Evolutionary conservation across 257 asterid genomes (phyloP).

Genomic region (Prunella vulgaris): DNA sequence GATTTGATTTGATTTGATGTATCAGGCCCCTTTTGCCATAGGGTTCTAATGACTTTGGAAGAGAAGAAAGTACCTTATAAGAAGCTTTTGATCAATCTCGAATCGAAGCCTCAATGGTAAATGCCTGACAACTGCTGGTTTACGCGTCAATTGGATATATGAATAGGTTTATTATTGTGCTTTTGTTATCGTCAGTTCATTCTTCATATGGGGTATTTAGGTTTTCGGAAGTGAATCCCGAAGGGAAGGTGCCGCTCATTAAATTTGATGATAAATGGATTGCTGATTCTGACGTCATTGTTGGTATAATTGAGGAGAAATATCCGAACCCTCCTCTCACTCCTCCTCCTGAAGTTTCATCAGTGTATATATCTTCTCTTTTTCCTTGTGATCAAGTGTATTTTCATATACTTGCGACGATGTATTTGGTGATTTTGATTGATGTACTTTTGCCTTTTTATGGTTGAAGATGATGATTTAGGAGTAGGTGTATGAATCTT

Average conservation of each 20-base stretch:
- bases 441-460: neutral
- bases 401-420: neutral
- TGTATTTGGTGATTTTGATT: neutral
- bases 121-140: neutral
- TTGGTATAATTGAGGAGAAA: slow-evolving; percentile 61
- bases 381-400: neutral
- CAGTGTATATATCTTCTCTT: slow-evolving; percentile 46
- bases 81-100: slow-evolving; percentile 45
- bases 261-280: slow-evolving; percentile 68
- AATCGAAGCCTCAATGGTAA: slow-evolving; percentile 70
- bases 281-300: slow-evolving; percentile 72
- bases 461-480: neutral
- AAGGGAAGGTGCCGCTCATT: slow-evolving; percentile 68
- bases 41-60: slow-evolving; percentile 66
- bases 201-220: slow-evolving; percentile 22
- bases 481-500: neutral
- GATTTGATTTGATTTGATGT: neutral
- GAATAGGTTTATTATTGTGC: neutral
- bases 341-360: slow-evolving; percentile 49
- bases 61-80: slow-evolving; percentile 63
- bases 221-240: slow-evolving; percentile 63
- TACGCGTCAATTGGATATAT: neutral
- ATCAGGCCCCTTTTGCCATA: slow-evolving; percentile 72
- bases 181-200: neutral
- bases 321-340: slow-evolving; percentile 56